Evolutionary conservation across 495 filamentous ascomycete genomes (phyloP).

Genomic region (Aspergillus haitiensis): DNA sequence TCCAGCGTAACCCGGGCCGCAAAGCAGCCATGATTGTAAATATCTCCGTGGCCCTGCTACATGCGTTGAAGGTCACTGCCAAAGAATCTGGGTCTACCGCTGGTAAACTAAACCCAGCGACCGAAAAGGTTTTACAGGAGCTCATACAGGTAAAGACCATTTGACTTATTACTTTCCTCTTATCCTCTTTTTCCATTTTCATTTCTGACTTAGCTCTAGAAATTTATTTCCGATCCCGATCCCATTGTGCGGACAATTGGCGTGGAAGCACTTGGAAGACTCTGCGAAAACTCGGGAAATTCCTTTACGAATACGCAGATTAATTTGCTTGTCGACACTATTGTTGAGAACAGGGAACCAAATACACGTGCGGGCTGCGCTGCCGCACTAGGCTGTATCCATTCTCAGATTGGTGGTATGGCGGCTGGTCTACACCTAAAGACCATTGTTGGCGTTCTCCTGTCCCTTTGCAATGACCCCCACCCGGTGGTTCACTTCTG

Average conservation of each 20-base stretch:
- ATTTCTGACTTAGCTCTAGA: conserved; percentile 36
- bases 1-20: conserved; percentile 84
- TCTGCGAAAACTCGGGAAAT: conserved; percentile 88
- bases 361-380: conserved; percentile 92
- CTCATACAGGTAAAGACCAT: conserved; percentile 59
- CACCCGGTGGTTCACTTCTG: conserved; percentile 95
- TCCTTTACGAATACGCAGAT: conserved; percentile 84
- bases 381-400: conserved; percentile 88
- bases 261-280: conserved; percentile 81
- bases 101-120: conserved; percentile 72
- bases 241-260: conserved; percentile 82
- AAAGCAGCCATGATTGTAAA: conserved; percentile 91
- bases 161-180: background rate
- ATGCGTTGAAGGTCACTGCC: conserved; percentile 77
- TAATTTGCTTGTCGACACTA: conserved; percentile 88
- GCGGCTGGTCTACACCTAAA: conserved; percentile 96
- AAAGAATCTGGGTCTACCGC: conserved; percentile 71
- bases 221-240: conserved; percentile 77
- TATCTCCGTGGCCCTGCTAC: conserved; percentile 76
- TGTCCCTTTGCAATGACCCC: conserved; percentile 95
- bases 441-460: conserved; percentile 89
- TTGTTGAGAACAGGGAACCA: conserved; percentile 89
- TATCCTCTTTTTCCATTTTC: background rate
- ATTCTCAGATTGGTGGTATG: conserved; percentile 95
- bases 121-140: conserved; percentile 86